A percentile compares a stretch with the other conserved stretches of the same genome.
Evolutionary conservation across 1,139 yeast species (phyloP).

Genomic region (Zhuliangozyma blackwelliae): DNA sequence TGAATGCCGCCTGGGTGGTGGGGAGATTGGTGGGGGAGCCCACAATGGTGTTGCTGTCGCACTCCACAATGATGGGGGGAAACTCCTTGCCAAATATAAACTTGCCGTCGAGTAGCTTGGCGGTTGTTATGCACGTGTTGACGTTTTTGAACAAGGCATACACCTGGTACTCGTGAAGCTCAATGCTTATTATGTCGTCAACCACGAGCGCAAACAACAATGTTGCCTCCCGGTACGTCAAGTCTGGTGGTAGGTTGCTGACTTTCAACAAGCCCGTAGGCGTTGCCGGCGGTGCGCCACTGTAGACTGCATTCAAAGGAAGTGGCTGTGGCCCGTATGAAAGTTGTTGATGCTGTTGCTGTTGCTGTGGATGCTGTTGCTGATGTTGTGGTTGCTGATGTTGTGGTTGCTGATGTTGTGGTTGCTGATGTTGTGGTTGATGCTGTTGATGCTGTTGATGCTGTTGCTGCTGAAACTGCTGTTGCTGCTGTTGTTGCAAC

Average conservation of each 20-base stretch:
- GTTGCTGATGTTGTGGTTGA: too few species aligned
- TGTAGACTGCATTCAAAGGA: too few species aligned
- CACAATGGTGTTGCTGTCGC: slow-evolving; percentile 25
- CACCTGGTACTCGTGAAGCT: slow-evolving; percentile 46
- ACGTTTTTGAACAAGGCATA: slow-evolving; percentile 63
- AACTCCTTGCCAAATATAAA: slow-evolving; percentile 59
- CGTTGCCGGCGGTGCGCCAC: neutral
- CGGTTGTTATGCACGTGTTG: slow-evolving; percentile 66
- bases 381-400: neutral
- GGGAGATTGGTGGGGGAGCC: slow-evolving; percentile 13
- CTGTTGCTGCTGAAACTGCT: slow-evolving; percentile 6
- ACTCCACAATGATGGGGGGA: slow-evolving; percentile 52
- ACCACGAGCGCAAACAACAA: slow-evolving; percentile 75
- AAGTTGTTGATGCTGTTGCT: slow-evolving; percentile 2
- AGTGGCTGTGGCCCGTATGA: too few species aligned
- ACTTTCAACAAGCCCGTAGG: slow-evolving; percentile 6
- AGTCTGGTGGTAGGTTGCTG: slow-evolving; percentile 57
- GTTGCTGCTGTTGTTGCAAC: slow-evolving; percentile 5
- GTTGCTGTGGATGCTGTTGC: slow-evolving; percentile 1
- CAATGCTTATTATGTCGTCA: slow-evolving; percentile 61
- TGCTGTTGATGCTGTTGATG: slow-evolving; percentile 7
- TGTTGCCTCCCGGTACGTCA: slow-evolving; percentile 71
- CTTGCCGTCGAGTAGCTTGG: slow-evolving; percentile 62
- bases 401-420: too few species aligned
- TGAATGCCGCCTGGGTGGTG: slow-evolving; percentile 20